A percentile compares a stretch with the other conserved stretches of the same genome.
Conservation (phyloP, 805 yeast genomes). For the Yarrowia yakushimensis region DNA sequence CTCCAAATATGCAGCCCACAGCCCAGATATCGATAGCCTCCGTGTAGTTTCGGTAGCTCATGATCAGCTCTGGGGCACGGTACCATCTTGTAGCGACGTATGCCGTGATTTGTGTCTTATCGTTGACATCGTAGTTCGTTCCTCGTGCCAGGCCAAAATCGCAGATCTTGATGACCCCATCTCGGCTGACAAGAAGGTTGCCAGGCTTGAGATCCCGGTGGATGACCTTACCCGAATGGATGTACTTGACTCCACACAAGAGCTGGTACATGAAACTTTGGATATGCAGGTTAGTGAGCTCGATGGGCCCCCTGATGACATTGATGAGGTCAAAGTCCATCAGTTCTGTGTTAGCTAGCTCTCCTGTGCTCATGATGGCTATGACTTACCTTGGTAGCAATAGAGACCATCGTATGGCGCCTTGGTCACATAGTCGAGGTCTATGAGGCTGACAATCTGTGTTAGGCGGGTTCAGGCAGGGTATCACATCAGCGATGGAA, state of each 20-base stretch:
- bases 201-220: constrained; percentile 94
- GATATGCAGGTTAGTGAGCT: constrained; percentile 80
- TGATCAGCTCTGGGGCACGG: constrained; percentile 84
- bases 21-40: constrained; percentile 84
- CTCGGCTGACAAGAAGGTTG: constrained; percentile 69
- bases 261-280: constrained; percentile 75
- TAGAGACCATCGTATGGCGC: constrained; percentile 81
- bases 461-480: not conserved
- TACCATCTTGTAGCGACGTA: constrained; percentile 97
- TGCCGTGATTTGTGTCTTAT: constrained; percentile 34
- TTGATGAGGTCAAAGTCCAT: constrained; percentile 76
- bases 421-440: constrained; percentile 63
- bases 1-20: constrained; percentile 85
- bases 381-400: constrained; percentile 56
- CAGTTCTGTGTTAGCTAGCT: constrained; percentile 46
- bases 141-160: constrained; percentile 94
- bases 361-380: no score
- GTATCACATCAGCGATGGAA: not conserved
- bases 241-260: constrained; percentile 79
- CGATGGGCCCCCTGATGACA: constrained; percentile 63
- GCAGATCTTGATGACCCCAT: constrained; percentile 78
- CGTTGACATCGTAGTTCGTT: constrained; percentile 35
- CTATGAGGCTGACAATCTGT: constrained; percentile 64
- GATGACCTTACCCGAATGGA: constrained; percentile 87
- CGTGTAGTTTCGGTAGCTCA: constrained; percentile 53